A percentile compares a stretch with the other conserved stretches of the same genome.
These are phyloP conservation scores for Ascobolus immersus DNA, from an alignment of 495 filamentous ascomycete species.

Conservation along the genomic window DNA sequence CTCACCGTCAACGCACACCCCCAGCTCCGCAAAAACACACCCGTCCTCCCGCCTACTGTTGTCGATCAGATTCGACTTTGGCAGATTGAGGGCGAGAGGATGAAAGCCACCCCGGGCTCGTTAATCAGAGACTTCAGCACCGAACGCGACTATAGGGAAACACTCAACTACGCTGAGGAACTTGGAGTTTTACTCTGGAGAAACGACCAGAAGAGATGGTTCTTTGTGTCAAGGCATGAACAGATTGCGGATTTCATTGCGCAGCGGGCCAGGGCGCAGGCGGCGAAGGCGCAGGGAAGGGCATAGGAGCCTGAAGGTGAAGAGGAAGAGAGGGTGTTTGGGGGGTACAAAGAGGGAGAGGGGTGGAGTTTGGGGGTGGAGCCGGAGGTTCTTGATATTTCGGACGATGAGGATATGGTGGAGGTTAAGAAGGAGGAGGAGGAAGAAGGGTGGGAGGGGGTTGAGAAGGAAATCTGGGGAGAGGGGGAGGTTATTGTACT, in stretches of 20 bases:
- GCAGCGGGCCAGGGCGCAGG: constrained; percentile 22
- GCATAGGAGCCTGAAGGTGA: not conserved
- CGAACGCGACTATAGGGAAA: constrained; percentile 47
- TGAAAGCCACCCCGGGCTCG: constrained; percentile 56
- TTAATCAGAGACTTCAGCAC: constrained; percentile 71
- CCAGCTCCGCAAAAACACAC: constrained; percentile 48
- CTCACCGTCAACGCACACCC: constrained; percentile 75
- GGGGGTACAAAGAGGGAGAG: too few relatives aligned
- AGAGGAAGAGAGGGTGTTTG: too few relatives aligned
- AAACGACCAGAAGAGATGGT: constrained; percentile 46
- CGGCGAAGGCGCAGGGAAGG: constrained; percentile 10
- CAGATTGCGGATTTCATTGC: constrained; percentile 58
- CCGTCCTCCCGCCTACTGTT: constrained; percentile 73
- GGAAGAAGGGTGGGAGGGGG: too few relatives aligned
- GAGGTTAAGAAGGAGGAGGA: too few relatives aligned
- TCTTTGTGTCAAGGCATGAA: constrained; percentile 70
- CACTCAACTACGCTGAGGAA: constrained; percentile 58
- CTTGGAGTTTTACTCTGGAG: constrained; percentile 83
- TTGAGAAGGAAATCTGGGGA: too few relatives aligned
- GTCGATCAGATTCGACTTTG: constrained; percentile 92
- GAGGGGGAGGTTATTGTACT: too few relatives aligned
- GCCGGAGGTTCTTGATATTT: too few relatives aligned
- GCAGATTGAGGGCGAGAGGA: constrained; percentile 89
- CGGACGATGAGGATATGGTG: too few relatives aligned
- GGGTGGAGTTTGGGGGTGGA: too few relatives aligned